These are phyloP conservation scores for Apophysomyces variabilis DNA, from an alignment of 371 early-diverging fungal genomes.

Conservation along the genomic window DNA sequence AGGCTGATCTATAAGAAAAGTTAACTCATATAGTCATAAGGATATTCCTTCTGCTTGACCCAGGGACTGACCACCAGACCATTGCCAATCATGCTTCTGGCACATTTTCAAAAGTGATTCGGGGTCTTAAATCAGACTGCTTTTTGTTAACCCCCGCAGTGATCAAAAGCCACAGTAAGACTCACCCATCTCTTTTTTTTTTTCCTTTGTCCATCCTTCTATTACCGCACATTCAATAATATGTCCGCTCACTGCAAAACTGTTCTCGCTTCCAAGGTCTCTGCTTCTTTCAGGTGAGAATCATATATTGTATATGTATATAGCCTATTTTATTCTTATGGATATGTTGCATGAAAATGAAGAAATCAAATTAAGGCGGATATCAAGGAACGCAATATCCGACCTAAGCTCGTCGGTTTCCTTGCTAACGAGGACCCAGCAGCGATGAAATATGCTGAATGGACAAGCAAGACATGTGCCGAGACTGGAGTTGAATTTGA, in stretches of 20 bases:
- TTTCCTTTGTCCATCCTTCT: constrained; percentile 2
- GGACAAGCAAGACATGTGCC: constrained; percentile 90
- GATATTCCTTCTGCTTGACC: too few relatives aligned
- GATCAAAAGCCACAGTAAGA: constrained; percentile 5
- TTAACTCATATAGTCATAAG: too few relatives aligned
- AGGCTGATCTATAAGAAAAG: too few relatives aligned
- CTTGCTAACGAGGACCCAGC: constrained; percentile 95
- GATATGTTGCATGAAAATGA: not conserved
- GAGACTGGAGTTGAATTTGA: constrained; percentile 93
- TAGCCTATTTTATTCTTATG: not conserved
- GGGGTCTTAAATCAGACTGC: not conserved
- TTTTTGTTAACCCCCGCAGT: not conserved
- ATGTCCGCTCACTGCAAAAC: constrained; percentile 57
- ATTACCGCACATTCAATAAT: not conserved
- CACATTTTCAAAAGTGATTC: not conserved
- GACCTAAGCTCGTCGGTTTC: constrained; percentile 93
- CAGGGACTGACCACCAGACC: too few relatives aligned
- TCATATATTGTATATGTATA: not conserved
- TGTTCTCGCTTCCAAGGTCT: constrained; percentile 63
- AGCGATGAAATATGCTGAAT: constrained; percentile 87
- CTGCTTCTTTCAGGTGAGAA: constrained; percentile 64
- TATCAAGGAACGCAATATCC: constrained; percentile 67
- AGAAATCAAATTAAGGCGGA: constrained; percentile 84
- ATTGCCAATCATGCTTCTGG: too few relatives aligned
- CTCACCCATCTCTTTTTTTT: constrained; percentile 5